Conservation (phyloP, 129 eudicot species). For the Escallonia herrerae region DNA sequence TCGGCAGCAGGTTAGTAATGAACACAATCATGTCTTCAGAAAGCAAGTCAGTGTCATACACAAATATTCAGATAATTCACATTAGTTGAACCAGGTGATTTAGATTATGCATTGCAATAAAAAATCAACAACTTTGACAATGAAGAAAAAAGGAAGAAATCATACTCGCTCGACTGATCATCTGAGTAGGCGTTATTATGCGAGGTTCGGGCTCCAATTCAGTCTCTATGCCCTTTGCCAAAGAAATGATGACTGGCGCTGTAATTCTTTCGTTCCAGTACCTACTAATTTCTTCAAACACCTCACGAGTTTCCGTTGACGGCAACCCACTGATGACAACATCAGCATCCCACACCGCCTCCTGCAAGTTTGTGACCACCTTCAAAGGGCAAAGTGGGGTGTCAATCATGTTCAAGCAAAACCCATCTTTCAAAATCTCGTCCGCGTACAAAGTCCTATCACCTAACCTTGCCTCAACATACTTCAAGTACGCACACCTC, state of each 20-base stretch:
- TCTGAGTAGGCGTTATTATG: constrained; percentile 91
- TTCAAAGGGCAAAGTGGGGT: constrained; percentile 91
- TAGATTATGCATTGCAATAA: no score
- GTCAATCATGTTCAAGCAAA: constrained; percentile 94
- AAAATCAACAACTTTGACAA: neutral
- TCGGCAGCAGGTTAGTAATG: neutral
- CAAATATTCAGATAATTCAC: neutral
- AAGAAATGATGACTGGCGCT: constrained; percentile 58
- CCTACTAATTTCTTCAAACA: constrained; percentile 71
- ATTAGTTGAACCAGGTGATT: no score
- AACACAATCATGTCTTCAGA: neutral
- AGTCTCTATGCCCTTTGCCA: constrained; percentile 96
- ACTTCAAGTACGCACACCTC: constrained; percentile 83
- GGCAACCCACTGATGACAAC: constrained; percentile 81
- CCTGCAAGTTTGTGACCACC: constrained; percentile 91
- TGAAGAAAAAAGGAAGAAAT: neutral
- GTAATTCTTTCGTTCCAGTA: constrained; percentile 85
- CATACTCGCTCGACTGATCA: constrained; percentile 89
- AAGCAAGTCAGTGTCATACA: neutral
- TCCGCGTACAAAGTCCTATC: constrained; percentile 72
- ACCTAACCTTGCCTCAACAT: constrained; percentile 85
- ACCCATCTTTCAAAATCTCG: constrained; percentile 91
- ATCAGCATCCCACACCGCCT: constrained; percentile 99
- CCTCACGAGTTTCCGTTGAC: constrained; percentile 67
- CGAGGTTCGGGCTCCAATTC: constrained; percentile 77